phyloP scores from a whole-genome alignment of 257 asterid genomes.

The Primulina huaijiensis region DNA sequence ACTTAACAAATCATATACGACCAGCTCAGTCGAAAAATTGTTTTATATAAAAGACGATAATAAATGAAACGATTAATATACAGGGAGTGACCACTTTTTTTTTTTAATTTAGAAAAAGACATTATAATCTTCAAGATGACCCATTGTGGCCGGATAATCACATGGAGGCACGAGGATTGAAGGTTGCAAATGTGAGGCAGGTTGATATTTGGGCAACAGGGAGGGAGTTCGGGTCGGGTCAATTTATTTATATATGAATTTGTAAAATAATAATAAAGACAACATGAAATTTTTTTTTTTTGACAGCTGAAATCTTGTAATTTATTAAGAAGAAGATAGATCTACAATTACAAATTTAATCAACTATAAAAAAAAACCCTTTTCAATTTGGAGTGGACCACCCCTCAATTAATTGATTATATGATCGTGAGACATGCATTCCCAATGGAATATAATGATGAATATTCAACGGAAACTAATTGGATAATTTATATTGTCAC shows the following conservation, averaged over 20 bases:
- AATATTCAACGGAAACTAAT: too few species aligned
- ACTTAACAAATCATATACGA: too few species aligned
- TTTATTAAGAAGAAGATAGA: too few species aligned
- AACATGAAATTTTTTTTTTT: too few species aligned
- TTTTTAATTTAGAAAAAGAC: conserved; percentile 12
- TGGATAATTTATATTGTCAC: background rate
- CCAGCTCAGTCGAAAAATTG: too few species aligned
- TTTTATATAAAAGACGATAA: too few species aligned
- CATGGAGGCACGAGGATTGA: conserved; percentile 39
- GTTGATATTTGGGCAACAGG: conserved; percentile 28
- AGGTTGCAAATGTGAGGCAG: conserved; percentile 33
- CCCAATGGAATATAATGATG: background rate
- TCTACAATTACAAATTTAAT: too few species aligned
- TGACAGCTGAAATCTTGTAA: too few species aligned
- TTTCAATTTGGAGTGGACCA: background rate
- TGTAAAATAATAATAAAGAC: too few species aligned
- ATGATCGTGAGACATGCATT: background rate
- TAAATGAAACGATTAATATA: background rate
- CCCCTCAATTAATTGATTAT: background rate
- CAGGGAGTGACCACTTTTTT: conserved; percentile 5
- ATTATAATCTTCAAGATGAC: conserved; percentile 28
- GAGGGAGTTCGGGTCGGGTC: too few species aligned
- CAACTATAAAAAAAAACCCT: too few species aligned
- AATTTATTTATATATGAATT: too few species aligned
- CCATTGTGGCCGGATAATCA: conserved; percentile 43